phyloP scores from a whole-genome alignment of 202 grass and related monocot species.

The Panicum virgatum region DNA sequence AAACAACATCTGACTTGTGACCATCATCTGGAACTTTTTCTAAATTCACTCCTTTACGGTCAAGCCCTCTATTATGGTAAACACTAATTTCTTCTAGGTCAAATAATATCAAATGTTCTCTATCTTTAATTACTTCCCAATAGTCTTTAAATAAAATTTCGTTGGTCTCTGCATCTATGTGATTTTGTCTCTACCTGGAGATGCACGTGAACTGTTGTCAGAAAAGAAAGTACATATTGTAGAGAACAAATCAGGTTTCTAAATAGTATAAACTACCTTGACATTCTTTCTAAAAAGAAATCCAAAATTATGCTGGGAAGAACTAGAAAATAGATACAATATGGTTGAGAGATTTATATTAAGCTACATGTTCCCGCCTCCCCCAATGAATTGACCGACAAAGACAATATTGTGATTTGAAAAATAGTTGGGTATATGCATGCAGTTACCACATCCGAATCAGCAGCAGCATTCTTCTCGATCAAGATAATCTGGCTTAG shows the following conservation, averaged over 20 bases:
- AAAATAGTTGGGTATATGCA: conserved; percentile 16
- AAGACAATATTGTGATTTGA: conserved; percentile 4
- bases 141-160: conserved; percentile 78
- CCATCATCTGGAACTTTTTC: conserved; percentile 34
- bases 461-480: conserved; percentile 43
- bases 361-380: neutral
- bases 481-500: conserved; percentile 44
- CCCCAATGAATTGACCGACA: neutral
- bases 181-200: conserved; percentile 55
- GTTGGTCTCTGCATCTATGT: conserved; percentile 34
- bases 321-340: conserved; percentile 22
- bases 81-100: conserved; percentile 61
- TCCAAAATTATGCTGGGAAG: conserved; percentile 5
- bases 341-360: neutral
- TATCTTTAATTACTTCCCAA: conserved; percentile 68
- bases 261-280: neutral
- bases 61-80: conserved; percentile 48
- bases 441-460: conserved; percentile 50
- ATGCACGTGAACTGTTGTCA: conserved; percentile 38
- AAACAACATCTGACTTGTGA: conserved; percentile 39
- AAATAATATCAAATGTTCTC: conserved; percentile 49
- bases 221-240: neutral
- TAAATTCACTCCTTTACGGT: conserved; percentile 29
- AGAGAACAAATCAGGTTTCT: conserved; percentile 14
- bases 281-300: conserved; percentile 7